Evolutionary conservation across 768 basidiomycete genomes (phyloP), one percentile per base, ranked within the genome.

Genomic region (Russula abietina): DNA sequence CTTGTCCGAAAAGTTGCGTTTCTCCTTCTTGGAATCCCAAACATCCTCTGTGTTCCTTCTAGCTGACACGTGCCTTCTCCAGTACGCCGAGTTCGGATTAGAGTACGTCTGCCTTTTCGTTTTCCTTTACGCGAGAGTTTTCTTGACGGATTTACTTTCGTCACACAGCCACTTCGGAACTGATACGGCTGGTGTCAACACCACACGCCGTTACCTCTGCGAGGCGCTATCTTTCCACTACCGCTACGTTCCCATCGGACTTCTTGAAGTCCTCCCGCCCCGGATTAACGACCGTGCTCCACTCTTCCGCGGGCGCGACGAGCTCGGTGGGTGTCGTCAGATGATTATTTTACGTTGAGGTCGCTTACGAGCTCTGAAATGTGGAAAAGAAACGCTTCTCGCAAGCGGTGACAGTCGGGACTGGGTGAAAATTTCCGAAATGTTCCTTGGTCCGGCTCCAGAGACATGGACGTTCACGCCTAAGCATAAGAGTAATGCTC

Each of bases 171-270:
- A 92, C 71, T 93, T 91, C 69, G 91, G 91, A 9, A 84, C 90
- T 24, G 91, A 93, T 71, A 93, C 91, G 0, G 80, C 87, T 0
- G 97, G 97, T 2, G 82, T 98, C 54, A 95, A 95, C 75, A 87
- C 89, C 11, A 89, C 94, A 0, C 83, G 97, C 28, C 82, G 97
- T 60, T 99, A 95, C 76, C 83, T 98, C 14, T 95, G 92, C 72
- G 97, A 98, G 75, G 87, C 93, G 0, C 79, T 99, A 2, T 96
- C 93, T 0, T 99, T 98, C 81, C 92, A 94, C 70, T 89, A 96
- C 73, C 91, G 97, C 50, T 99, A 99, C 71, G 78, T 98, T 52
- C 97, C 97, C 8, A 87, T 98, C 52, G 97, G 97, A 0, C 76
- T 99, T 8, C 81, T 98, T 22, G 95, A 99, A 72, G 76, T 71